Conservation (phyloP, 176 grass and related monocot species). For the Zoysia pacifica region DNA sequence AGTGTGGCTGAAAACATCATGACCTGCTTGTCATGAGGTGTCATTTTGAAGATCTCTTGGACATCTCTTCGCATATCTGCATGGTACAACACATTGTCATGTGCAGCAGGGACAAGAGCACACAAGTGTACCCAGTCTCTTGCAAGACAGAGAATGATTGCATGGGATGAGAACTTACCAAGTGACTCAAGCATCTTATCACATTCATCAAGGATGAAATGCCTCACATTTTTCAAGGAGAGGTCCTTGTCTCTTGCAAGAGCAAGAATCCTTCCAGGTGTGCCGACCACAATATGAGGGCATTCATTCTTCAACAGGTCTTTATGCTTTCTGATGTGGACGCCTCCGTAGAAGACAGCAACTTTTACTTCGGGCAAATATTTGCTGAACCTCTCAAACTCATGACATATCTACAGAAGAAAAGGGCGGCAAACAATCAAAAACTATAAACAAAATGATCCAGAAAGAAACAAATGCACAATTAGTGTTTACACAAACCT, state of each 20-base stretch:
- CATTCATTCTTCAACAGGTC: slow-evolving; percentile 98
- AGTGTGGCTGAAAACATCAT: slow-evolving; percentile 99
- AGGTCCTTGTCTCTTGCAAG: slow-evolving; percentile 91
- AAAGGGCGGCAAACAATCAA: not conserved
- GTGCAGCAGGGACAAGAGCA: not conserved
- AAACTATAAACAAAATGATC: not conserved
- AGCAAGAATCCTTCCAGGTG: slow-evolving; percentile 62
- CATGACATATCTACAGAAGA: slow-evolving; percentile 75
- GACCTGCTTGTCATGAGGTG: slow-evolving; percentile 97
- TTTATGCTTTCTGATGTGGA: slow-evolving; percentile 90
- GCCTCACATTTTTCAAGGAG: slow-evolving; percentile 95
- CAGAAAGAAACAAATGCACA: not conserved
- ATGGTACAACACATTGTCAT: slow-evolving; percentile 26
- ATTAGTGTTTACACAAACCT: slow-evolving; percentile 44
- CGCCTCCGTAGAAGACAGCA: slow-evolving; percentile 97
- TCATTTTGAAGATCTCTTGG: slow-evolving; percentile 99
- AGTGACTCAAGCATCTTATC: slow-evolving; percentile 99
- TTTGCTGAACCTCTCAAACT: slow-evolving; percentile 99
- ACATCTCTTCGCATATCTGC: slow-evolving; percentile 96
- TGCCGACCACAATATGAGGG: slow-evolving; percentile 95
- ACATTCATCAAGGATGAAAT: slow-evolving; percentile 99
- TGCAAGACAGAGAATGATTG: not conserved
- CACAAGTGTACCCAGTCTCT: no score
- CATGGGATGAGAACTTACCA: slow-evolving; percentile 47
- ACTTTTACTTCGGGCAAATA: slow-evolving; percentile 84